These are phyloP conservation scores for Fomitiporia mediterranea DNA, from an alignment of 1,284 basidiomycete genomes.

Conservation along the genomic window DNA sequence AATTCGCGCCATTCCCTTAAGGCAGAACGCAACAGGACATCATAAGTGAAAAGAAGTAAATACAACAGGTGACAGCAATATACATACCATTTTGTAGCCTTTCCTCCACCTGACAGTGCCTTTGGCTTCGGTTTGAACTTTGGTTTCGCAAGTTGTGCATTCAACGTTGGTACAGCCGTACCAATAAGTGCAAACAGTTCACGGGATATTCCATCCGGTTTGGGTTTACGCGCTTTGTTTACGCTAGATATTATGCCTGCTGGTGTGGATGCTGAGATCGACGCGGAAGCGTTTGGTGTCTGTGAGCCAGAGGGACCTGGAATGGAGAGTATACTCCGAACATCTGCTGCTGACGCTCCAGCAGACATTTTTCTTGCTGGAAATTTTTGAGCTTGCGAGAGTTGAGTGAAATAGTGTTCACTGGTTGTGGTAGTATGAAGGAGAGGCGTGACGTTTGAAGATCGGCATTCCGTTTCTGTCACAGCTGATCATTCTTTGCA, in stretches of 20 bases:
- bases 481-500: background rate
- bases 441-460: background rate
- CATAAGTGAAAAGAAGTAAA: background rate
- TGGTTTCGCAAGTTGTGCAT: conserved; percentile 70
- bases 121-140: conserved; percentile 80
- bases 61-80: background rate
- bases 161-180: conserved; percentile 81
- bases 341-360: conserved; percentile 65
- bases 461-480: background rate
- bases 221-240: conserved; percentile 37
- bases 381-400: background rate
- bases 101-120: conserved; percentile 57
- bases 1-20: conserved; percentile 78
- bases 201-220: conserved; percentile 87
- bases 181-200: conserved; percentile 95
- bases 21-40: background rate
- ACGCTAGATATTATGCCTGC: conserved; percentile 21
- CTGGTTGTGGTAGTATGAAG: background rate
- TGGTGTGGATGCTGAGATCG: conserved; percentile 42
- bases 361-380: background rate
- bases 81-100: conserved; percentile 54
- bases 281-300: conserved; percentile 29
- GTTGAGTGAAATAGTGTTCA: background rate
- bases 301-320: conserved; percentile 35
- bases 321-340: conserved; percentile 76